These are phyloP conservation scores for Penicillium lagena DNA, from an alignment of 495 filamentous ascomycete genomes.

Conservation along the genomic window DNA sequence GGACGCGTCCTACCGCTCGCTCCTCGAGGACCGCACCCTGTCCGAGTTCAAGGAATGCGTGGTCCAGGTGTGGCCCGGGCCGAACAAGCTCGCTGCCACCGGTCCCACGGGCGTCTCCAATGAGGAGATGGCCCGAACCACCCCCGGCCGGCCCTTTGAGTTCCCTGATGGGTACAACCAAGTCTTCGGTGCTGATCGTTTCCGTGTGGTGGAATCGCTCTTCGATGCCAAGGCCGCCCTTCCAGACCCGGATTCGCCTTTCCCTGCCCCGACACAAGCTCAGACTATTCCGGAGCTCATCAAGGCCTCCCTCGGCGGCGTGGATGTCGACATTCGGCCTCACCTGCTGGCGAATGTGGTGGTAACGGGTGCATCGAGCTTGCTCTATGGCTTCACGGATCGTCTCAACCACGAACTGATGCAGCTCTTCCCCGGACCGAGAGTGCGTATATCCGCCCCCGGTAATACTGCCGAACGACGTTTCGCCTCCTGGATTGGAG, in stretches of 20 bases:
- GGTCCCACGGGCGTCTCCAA: conserved; percentile 53
- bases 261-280: conserved; percentile 49
- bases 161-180: conserved; percentile 95
- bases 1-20: conserved; percentile 62
- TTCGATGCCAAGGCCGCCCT: conserved; percentile 70
- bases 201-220: conserved; percentile 74
- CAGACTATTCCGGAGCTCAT: conserved; percentile 78
- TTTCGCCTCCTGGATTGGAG: conserved; percentile 92
- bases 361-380: conserved; percentile 77
- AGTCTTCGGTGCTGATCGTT: conserved; percentile 83
- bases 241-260: conserved; percentile 34
- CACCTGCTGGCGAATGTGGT: conserved; percentile 83
- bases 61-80: conserved; percentile 87
- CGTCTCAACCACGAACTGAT: conserved; percentile 77
- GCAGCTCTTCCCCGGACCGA: conserved; percentile 68
- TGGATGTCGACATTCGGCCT: conserved; percentile 86
- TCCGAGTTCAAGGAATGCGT: conserved; percentile 97
- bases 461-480: conserved; percentile 80
- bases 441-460: conserved; percentile 77
- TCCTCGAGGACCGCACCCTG: conserved; percentile 88
- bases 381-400: conserved; percentile 86
- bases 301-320: conserved; percentile 63
- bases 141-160: conserved; percentile 81
- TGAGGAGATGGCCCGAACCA: conserved; percentile 58
- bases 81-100: conserved; percentile 55